Evolutionary conservation across 768 basidiomycete species (phyloP).

Genomic region (Russula brevipes): DNA sequence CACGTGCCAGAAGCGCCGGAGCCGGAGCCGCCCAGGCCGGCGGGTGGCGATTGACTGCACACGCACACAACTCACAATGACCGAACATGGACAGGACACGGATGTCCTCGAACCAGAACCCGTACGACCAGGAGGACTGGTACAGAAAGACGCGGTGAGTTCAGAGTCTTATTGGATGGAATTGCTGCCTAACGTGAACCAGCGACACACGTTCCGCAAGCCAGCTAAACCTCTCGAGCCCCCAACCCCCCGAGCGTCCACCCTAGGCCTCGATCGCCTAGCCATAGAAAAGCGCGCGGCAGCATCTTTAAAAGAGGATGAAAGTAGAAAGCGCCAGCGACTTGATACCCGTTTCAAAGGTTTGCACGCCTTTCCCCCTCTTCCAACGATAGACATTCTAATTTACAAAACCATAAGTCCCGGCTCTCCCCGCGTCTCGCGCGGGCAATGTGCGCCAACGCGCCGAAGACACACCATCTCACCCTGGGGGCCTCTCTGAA

Average conservation of each 20-base stretch:
- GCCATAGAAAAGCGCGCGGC: constrained; percentile 79
- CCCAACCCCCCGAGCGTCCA: constrained; percentile 69
- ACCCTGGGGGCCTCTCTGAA: constrained; percentile 84
- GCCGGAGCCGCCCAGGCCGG: too few species aligned
- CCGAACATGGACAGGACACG: constrained; percentile 44
- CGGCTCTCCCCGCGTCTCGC: constrained; percentile 59
- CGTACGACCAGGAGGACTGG: constrained; percentile 69
- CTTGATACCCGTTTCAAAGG: constrained; percentile 81
- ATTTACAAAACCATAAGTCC: constrained; percentile 49
- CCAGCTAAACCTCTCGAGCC: constrained; percentile 71
- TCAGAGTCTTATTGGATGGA: constrained; percentile 1
- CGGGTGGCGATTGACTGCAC: too few species aligned
- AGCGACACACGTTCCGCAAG: constrained; percentile 79
- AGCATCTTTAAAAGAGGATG: constrained; percentile 37
- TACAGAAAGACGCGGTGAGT: constrained; percentile 58
- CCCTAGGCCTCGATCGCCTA: constrained; percentile 82
- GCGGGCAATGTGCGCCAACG: constrained; percentile 60
- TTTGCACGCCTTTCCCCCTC: constrained; percentile 31
- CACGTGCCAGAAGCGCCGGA: too few species aligned
- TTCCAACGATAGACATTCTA: not conserved
- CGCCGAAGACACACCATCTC: constrained; percentile 89
- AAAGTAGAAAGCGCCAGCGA: constrained; percentile 62
- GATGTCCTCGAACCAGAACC: constrained; percentile 83
- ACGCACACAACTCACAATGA: not conserved
- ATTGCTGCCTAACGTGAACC: constrained; percentile 14